These are phyloP conservation scores for Panicum virgatum DNA, from an alignment of 202 grass and related monocot genomes.

Conservation along the genomic window DNA sequence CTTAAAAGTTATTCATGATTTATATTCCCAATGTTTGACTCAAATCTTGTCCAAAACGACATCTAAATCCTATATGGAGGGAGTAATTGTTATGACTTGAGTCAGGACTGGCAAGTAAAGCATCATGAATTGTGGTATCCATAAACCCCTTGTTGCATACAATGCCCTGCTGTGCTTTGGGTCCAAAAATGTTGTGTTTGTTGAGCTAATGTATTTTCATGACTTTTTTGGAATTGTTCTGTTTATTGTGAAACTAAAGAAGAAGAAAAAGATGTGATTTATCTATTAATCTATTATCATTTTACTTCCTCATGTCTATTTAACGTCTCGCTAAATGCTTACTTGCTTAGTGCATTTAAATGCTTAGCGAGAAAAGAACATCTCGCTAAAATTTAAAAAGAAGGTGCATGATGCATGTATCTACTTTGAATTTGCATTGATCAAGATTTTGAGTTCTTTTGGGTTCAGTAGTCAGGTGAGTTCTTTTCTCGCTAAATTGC, in stretches of 20 bases:
- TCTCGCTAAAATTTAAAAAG: too few relatives aligned
- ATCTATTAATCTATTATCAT: slow-evolving; percentile 8
- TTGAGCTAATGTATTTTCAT: slow-evolving; percentile 2
- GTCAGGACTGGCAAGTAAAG: background rate
- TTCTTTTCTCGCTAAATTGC: slow-evolving; percentile 15
- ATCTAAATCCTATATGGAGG: too few relatives aligned
- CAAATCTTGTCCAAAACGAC: too few relatives aligned
- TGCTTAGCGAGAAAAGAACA: too few relatives aligned
- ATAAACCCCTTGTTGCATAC: background rate
- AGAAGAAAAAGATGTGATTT: background rate
- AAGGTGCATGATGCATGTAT: background rate
- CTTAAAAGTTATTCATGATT: too few relatives aligned
- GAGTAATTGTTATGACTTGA: background rate
- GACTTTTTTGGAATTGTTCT: slow-evolving; percentile 1
- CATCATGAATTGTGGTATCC: background rate
- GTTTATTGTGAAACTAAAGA: background rate
- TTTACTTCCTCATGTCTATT: slow-evolving; percentile 14
- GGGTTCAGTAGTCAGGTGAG: background rate
- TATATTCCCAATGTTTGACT: too few relatives aligned
- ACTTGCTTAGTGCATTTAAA: too few relatives aligned
- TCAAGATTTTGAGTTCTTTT: background rate
- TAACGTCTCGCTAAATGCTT: background rate
- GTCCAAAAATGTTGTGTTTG: background rate
- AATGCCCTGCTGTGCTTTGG: slow-evolving; percentile 4
- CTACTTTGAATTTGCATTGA: slow-evolving; percentile 8